phyloP scores from a whole-genome alignment of 192 early-diverging fungal species.

The Backusella psychrophila region DNA sequence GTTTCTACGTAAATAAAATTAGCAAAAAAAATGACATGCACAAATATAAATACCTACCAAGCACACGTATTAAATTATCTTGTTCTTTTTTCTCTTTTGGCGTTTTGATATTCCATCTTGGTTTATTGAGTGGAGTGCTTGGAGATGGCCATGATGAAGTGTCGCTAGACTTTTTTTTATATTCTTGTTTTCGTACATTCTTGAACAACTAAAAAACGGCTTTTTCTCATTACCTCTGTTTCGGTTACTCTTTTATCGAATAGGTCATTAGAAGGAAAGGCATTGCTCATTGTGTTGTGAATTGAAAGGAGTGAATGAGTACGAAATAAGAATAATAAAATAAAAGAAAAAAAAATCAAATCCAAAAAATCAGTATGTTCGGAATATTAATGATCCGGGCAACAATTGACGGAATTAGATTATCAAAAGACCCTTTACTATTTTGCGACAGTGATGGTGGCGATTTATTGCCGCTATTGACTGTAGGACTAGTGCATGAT shows the following conservation, averaged over 20 bases:
- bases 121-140: not conserved
- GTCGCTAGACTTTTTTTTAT: not conserved
- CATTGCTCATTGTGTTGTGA: not conserved
- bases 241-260: not conserved
- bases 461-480: conserved; percentile 13
- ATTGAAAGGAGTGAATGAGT: not conserved
- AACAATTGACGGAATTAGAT: no score
- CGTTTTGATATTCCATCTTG: conserved; percentile 1
- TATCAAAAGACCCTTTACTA: no score
- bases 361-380: no score
- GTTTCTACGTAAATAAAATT: not conserved
- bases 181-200: not conserved
- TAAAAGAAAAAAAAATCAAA: no score
- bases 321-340: not conserved
- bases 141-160: not conserved
- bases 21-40: not conserved
- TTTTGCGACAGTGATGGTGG: not conserved
- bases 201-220: not conserved
- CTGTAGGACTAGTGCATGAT: conserved; percentile 8
- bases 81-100: not conserved
- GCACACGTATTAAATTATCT: not conserved
- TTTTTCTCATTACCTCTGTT: not conserved
- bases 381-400: no score
- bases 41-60: not conserved
- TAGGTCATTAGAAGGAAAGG: not conserved